Conservation (phyloP, 164 flowering plant genomes). For the Annona cherimola region DNA sequence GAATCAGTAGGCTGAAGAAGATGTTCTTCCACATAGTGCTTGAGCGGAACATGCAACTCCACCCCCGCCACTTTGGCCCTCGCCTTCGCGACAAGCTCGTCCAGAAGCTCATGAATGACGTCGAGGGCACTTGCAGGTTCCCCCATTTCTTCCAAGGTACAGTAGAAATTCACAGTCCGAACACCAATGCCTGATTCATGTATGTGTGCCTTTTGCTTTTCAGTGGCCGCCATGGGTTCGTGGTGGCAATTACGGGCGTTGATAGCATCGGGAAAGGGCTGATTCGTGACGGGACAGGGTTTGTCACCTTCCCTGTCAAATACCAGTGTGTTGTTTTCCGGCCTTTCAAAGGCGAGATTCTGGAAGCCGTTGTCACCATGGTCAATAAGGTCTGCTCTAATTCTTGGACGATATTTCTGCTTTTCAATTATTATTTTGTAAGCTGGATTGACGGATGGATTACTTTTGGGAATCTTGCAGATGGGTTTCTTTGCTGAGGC, state of each 20-base stretch:
- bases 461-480: slow-evolving; percentile 29
- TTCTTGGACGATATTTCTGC: background rate
- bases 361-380: slow-evolving; percentile 96
- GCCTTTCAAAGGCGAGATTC: slow-evolving; percentile 92
- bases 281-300: slow-evolving; percentile 91
- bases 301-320: slow-evolving; percentile 84
- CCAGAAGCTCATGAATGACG: slow-evolving; percentile 92
- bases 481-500: slow-evolving; percentile 99
- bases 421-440: background rate
- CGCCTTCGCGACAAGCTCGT: slow-evolving; percentile 74
- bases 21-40: slow-evolving; percentile 95
- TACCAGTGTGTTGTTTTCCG: slow-evolving; percentile 90
- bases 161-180: background rate
- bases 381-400: slow-evolving; percentile 69
- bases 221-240: slow-evolving; percentile 93
- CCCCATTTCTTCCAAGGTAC: background rate
- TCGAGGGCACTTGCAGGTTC: slow-evolving; percentile 97
- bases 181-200: background rate
- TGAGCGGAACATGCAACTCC: slow-evolving; percentile 91
- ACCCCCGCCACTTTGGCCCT: slow-evolving; percentile 91
- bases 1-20: slow-evolving; percentile 6
- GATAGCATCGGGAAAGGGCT: slow-evolving; percentile 85
- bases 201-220: background rate
- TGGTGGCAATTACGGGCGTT: slow-evolving; percentile 88
- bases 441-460: background rate